These are phyloP conservation scores for Blepharisma undulans DNA, from an alignment of 169 alveolate species.

Conservation along the genomic window DNA sequence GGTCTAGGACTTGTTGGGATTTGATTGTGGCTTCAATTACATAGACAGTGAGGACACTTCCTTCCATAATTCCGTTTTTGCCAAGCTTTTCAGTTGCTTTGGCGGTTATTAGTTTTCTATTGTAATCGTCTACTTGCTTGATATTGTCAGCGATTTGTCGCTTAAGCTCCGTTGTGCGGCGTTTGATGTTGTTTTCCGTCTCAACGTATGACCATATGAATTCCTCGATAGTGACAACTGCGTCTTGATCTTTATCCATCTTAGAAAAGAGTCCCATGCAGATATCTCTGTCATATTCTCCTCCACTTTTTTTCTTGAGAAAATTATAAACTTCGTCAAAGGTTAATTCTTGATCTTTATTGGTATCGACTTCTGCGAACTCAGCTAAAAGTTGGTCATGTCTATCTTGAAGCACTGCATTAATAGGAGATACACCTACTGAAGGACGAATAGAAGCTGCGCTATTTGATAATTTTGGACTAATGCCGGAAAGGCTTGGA, in stretches of 20 bases:
- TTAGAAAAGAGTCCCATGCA: slow-evolving; percentile 14
- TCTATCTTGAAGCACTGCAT: neutral
- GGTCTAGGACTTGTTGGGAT: neutral
- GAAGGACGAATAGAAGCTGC: neutral
- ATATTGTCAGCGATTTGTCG: slow-evolving; percentile 37
- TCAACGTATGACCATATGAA: slow-evolving; percentile 26
- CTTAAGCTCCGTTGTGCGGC: slow-evolving; percentile 42
- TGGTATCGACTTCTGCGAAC: slow-evolving; percentile 23
- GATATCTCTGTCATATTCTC: neutral
- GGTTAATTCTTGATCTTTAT: neutral
- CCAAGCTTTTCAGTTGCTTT: slow-evolving; percentile 43
- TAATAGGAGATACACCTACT: neutral
- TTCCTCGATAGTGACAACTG: slow-evolving; percentile 18
- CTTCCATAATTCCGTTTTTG: slow-evolving; percentile 57
- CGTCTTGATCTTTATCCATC: slow-evolving; percentile 38
- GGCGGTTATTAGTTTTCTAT: slow-evolving; percentile 6
- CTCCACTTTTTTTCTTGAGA: neutral
- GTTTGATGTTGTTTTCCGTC: slow-evolving; percentile 31
- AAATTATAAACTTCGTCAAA: slow-evolving; percentile 30
- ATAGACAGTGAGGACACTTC: slow-evolving; percentile 50
- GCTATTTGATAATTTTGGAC: neutral
- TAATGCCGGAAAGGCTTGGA: neutral
- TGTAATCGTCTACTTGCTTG: slow-evolving; percentile 40
- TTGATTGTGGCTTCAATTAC: slow-evolving; percentile 34
- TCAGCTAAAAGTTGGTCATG: slow-evolving; percentile 20